These are phyloP conservation scores for Xylariaceae sp. DNA, from an alignment of 2,329 filamentous ascomycete genomes.

Conservation along the genomic window DNA sequence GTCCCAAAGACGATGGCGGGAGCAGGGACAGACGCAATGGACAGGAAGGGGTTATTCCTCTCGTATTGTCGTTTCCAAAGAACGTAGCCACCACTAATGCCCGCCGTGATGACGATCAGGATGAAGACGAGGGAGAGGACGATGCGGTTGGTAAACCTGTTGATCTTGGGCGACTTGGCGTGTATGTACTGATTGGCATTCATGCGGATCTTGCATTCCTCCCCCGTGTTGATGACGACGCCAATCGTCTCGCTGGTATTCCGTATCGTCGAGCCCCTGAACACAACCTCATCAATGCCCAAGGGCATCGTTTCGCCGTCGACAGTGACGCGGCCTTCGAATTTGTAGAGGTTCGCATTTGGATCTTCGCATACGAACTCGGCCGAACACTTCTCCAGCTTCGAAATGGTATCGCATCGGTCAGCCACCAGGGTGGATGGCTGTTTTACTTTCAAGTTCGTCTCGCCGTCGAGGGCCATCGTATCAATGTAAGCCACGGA, in stretches of 20 bases:
- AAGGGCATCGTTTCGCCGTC: constrained; percentile 58
- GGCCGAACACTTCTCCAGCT: constrained; percentile 51
- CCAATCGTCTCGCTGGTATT: constrained; percentile 67
- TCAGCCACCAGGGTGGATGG: constrained; percentile 53
- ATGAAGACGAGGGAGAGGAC: constrained; percentile 78
- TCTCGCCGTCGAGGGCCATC: constrained; percentile 79
- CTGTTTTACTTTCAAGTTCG: constrained; percentile 74
- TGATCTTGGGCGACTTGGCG: constrained; percentile 75
- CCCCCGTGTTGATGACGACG: constrained; percentile 81
- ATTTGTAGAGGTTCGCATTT: constrained; percentile 70
- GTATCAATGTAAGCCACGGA: constrained; percentile 78
- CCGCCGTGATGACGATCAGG: constrained; percentile 68
- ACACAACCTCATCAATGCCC: constrained; percentile 76
- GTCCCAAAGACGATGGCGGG: constrained; percentile 81
- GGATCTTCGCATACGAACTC: constrained; percentile 70
- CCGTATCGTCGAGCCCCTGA: constrained; percentile 76
- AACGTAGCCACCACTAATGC: constrained; percentile 78
- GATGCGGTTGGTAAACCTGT: constrained; percentile 70
- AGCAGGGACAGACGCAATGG: constrained; percentile 62
- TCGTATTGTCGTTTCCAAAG: constrained; percentile 69
- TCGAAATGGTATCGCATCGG: constrained; percentile 49
- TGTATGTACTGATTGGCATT: constrained; percentile 84
- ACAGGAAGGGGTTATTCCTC: constrained; percentile 67
- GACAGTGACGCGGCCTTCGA: constrained; percentile 63
- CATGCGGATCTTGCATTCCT: constrained; percentile 90